Evolutionary conservation across 352 stramenopile genomes (phyloP).

Genomic region (Globisporangium rhizosaccharum): DNA sequence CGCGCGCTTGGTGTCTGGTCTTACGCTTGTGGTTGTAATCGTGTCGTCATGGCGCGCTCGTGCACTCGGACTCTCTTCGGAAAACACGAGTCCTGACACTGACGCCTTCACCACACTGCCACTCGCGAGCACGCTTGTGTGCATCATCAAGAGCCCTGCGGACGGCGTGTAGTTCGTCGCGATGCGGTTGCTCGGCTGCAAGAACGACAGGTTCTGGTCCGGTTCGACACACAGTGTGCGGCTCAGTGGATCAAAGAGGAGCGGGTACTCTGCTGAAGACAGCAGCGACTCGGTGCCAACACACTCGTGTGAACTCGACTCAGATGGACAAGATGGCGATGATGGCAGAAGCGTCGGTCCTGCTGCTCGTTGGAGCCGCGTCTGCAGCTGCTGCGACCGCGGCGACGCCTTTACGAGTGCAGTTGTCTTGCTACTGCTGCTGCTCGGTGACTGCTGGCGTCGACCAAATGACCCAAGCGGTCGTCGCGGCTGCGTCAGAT

Average conservation of each 20-base stretch:
- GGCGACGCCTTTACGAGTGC: conserved; percentile 14
- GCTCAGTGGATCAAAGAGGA: conserved; percentile 59
- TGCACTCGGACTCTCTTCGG: not conserved
- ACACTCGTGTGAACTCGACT: not conserved
- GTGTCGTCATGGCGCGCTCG: not conserved
- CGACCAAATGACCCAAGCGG: not conserved
- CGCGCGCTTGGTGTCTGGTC: not conserved
- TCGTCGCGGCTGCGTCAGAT: conserved; percentile 9
- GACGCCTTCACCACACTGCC: not conserved
- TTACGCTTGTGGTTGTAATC: not conserved
- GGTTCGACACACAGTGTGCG: conserved; percentile 71
- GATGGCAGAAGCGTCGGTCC: too few species aligned
- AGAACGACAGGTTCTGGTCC: conserved; percentile 44
- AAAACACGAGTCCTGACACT: conserved; percentile 8
- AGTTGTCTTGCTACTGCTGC: not conserved
- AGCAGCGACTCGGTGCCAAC: not conserved
- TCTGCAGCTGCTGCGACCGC: conserved; percentile 22
- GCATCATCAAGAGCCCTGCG: conserved; percentile 36
- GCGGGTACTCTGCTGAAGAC: not conserved
- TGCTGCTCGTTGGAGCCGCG: not conserved
- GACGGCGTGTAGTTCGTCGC: conserved; percentile 58
- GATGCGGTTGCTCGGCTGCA: conserved; percentile 70
- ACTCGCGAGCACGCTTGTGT: conserved; percentile 16
- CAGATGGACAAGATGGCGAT: not conserved
- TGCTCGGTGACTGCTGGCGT: not conserved